Evolutionary conservation across 345 rosid genomes (phyloP), one percentile per base, ranked within the genome.

Genomic region (Nasturtium officinale): DNA sequence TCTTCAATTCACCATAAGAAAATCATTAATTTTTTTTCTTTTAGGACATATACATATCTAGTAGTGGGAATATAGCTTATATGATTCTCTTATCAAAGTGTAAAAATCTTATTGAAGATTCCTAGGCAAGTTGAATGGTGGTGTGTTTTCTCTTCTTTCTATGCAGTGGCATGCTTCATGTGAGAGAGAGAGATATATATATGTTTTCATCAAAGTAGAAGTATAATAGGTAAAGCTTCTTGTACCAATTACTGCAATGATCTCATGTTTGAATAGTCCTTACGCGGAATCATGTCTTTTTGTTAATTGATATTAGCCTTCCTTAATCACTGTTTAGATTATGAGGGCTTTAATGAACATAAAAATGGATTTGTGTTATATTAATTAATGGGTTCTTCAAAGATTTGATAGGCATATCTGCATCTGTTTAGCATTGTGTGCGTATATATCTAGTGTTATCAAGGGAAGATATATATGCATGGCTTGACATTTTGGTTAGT

Each of bases 141-240:
- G 72, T 77, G 77, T 68, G 71, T 65, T 17, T 64, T 77, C 72
- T 71, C 76, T 77, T 65, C 80, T 77, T 77, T 77, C 80, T 70
- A 77, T 77, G 80, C 38, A 77, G 47, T 77, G 80, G 80, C 80
- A 77, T 77, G 80, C 76, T 77, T 63, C 80, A 62, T 76, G 60
- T 58, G 61, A 29, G 67, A 50, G 54, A 75, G 54, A 69, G 61
- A 67, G 17, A 60, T 3, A 76, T 69, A 37, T 62, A 60, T 3
- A 76, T 69, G 45, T 62, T 56, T 77, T 70, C 76, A 71, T 64
- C 71, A 57, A 64, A 77, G 71, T 63, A 71, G 67, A 71, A 71
- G 80, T 64, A 63, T 70, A 46, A 69, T 63, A 69, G 76, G 67
- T 77, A 77, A 76, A 76, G 75, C 75, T 69, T 33, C 18, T 76